Base-by-base conservation (phyloP, 2,329 filamentous ascomycete genomes). In the Geosmithia putterillii region DNA sequence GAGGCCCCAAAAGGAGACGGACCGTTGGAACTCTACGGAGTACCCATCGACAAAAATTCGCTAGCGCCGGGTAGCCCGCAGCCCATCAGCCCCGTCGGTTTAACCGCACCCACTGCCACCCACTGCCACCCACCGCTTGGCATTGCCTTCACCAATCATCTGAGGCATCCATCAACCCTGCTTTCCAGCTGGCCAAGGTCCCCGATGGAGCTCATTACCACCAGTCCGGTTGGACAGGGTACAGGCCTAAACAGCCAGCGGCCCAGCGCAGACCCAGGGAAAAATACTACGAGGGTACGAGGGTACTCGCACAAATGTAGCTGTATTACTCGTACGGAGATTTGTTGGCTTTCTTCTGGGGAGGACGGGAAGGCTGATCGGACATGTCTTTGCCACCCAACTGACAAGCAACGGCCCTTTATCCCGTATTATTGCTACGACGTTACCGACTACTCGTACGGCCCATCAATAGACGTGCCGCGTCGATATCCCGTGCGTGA, bases 21-120 rank as follows among this genome's bases (percentile, higher is more conserved):
- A 43, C 42, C 42, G 42, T 43, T 43, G 42, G 21, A 43, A 43
- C 35, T 38, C 21, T 38, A 19, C n/a, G n/a, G n/a, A n/a, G n/a
- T n/a, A n/a, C 15, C 17, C 37, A 32, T 17, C 42, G 36, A 43
- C 40, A 43, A 28, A 38, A 43, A 19, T n/a, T 32, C 42, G 32
- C 23, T 43, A 43, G 42, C 42, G 42, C 22, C 42, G 42, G 42
- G 42, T 43, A 43, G 42, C 34, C 35, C 42, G 35, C 42, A 43
- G 42, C 32, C 21, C 32, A 18, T 36, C 38, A 40, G 10, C 8
- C n/a, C 19, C 23, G 40, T 34, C 23, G 7, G 40, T 18, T 25
- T n/a, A 12, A 32, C 38, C 38, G 38, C 38, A 17, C 23, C 22
- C 19, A 21, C 38, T 25, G 10, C 9, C 36, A n/a, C 36, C 36